These are phyloP conservation scores for Phoma sp. DNA, from an alignment of 2,329 filamentous ascomycete species.

Conservation along the genomic window DNA sequence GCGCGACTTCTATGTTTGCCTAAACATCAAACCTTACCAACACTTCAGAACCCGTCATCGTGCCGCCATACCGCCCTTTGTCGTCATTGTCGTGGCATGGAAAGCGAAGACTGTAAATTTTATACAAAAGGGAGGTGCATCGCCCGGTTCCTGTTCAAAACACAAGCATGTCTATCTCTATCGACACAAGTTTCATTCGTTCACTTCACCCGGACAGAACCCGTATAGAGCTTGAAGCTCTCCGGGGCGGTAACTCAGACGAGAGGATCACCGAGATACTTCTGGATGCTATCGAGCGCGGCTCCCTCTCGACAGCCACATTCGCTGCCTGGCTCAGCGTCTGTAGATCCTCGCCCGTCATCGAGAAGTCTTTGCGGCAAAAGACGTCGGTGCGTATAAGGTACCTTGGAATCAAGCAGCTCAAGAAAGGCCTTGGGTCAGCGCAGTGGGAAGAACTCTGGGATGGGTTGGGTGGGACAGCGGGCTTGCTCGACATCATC, in stretches of 20 bases:
- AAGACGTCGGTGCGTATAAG: conserved; percentile 31
- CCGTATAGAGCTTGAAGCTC: background rate
- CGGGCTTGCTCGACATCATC: conserved; percentile 33
- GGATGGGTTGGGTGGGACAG: conserved; percentile 35
- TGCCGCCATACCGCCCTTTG: background rate
- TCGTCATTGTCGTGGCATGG: background rate
- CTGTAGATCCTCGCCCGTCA: conserved; percentile 22
- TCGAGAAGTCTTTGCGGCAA: conserved; percentile 31
- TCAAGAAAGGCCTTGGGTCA: conserved; percentile 26
- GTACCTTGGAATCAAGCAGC: conserved; percentile 23
- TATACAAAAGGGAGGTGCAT: background rate
- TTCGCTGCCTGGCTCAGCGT: conserved; percentile 38
- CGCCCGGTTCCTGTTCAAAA: background rate
- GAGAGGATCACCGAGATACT: conserved; percentile 15
- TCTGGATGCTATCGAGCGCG: conserved; percentile 18
- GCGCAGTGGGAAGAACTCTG: conserved; percentile 33
- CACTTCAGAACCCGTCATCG: background rate
- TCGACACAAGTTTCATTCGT: conserved; percentile 15
- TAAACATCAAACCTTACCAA: background rate
- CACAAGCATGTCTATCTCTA: background rate
- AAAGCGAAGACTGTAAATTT: background rate
- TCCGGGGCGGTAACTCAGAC: background rate
- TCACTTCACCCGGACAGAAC: background rate
- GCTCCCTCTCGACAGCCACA: conserved; percentile 25
- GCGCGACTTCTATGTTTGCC: background rate